These are phyloP conservation scores for Rheum nobile DNA, from an alignment of 148 eudicot species.

Conservation along the genomic window DNA sequence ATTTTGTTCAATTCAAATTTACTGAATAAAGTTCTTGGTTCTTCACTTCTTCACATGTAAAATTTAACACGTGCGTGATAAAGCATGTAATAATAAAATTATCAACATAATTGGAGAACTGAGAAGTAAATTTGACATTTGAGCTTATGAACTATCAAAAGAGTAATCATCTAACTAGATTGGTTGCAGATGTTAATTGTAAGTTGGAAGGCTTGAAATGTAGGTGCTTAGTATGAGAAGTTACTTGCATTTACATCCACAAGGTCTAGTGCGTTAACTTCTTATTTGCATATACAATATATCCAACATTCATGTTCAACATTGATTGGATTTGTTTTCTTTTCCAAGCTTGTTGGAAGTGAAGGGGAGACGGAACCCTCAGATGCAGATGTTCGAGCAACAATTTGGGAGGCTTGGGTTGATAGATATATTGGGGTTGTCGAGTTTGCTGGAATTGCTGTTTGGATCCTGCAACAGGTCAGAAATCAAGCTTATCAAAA, in stretches of 20 bases:
- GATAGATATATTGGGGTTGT: no score
- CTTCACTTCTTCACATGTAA: background rate
- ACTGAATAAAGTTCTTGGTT: background rate
- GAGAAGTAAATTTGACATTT: background rate
- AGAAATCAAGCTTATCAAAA: no score
- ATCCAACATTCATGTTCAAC: background rate
- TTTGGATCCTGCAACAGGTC: no score
- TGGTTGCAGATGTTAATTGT: background rate
- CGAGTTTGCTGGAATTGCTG: no score
- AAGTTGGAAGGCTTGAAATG: background rate
- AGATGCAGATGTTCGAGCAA: conserved; percentile 78
- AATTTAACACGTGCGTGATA: background rate
- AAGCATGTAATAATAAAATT: background rate
- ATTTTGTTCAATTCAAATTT: background rate
- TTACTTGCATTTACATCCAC: no score
- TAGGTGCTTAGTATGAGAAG: background rate
- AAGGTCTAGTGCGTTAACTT: no score
- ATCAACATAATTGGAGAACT: background rate
- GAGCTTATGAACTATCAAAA: background rate
- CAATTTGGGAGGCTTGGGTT: conserved; percentile 97
- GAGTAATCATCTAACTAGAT: background rate
- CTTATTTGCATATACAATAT: background rate
- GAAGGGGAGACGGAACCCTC: conserved; percentile 67
- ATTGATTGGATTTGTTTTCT: background rate
- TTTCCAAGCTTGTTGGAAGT: conserved; percentile 76